Conservation (phyloP, 2,329 filamentous ascomycete species). For the Penicillium palitans region DNA sequence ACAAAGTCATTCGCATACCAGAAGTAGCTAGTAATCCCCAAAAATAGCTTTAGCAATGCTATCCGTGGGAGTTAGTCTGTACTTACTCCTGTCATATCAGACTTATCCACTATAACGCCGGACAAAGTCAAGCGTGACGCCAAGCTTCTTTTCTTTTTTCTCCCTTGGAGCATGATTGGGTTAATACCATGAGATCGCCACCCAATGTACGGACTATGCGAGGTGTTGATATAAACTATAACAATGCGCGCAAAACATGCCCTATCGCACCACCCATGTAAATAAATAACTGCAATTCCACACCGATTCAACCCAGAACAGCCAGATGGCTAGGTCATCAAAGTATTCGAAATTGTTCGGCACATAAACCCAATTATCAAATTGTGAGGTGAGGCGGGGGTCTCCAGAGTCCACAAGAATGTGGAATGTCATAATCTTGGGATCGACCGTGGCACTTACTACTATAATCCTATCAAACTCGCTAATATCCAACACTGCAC, state of each 20-base stretch:
- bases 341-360: too few relatives aligned
- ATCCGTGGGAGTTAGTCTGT: neutral
- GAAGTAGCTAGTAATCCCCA: neutral
- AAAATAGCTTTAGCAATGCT: neutral
- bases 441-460: slow-evolving; percentile 8
- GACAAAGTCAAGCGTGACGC: neutral
- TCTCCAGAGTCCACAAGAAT: slow-evolving; percentile 11
- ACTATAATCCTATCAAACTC: neutral
- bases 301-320: too few relatives aligned
- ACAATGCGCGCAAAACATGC: neutral
- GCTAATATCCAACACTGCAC: slow-evolving; percentile 5
- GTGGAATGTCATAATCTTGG: slow-evolving; percentile 20
- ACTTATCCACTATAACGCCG: neutral
- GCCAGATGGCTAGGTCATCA: neutral
- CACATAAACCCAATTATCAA: neutral
- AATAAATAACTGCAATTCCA: neutral
- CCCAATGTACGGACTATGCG: neutral
- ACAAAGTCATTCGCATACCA: too few relatives aligned
- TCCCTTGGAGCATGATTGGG: neutral
- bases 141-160: neutral
- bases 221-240: neutral
- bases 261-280: neutral
- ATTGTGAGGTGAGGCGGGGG: neutral
- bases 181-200: neutral
- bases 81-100: slow-evolving; percentile 5